Percentiles rank a stretch among this genome's conserved stretches.
These are phyloP conservation scores for Podospora bellae-mahoneyi DNA, from an alignment of 495 filamentous ascomycete genomes.

Conservation along the genomic window DNA sequence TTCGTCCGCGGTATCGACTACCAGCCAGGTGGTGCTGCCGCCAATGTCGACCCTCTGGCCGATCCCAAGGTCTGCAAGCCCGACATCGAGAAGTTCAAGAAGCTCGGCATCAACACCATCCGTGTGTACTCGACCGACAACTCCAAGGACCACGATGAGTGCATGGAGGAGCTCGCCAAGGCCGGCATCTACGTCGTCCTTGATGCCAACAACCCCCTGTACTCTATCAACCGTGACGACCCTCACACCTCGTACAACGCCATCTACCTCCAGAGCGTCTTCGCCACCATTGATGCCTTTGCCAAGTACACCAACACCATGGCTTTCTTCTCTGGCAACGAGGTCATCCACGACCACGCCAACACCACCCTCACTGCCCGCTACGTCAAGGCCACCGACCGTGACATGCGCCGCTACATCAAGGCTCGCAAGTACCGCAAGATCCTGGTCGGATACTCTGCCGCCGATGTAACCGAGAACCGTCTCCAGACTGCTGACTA, in stretches of 20 bases:
- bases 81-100: conserved; percentile 80
- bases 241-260: conserved; percentile 83
- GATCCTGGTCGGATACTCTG: conserved; percentile 92
- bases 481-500: conserved; percentile 86
- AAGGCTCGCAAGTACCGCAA: conserved; percentile 65
- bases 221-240: conserved; percentile 38
- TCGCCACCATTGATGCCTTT: conserved; percentile 90
- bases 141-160: conserved; percentile 74
- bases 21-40: conserved; percentile 78
- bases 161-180: conserved; percentile 77
- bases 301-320: conserved; percentile 85
- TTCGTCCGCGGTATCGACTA: conserved; percentile 96
- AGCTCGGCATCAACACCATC: conserved; percentile 85
- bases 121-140: conserved; percentile 96
- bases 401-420: conserved; percentile 91
- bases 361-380: conserved; percentile 74
- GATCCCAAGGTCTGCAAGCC: conserved; percentile 68
- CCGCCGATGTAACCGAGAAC: conserved; percentile 81
- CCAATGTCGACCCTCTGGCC: conserved; percentile 75
- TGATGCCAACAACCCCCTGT: conserved; percentile 57
- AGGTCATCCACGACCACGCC: conserved; percentile 82
- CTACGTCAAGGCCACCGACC: conserved; percentile 90
- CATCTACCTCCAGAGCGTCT: conserved; percentile 87
- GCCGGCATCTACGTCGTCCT: conserved; percentile 92
- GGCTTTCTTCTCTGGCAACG: conserved; percentile 96